A percentile compares a stretch with the other conserved stretches of the same genome.
phyloP scores from a whole-genome alignment of 805 yeast genomes.

The Ogataea neopini region DNA sequence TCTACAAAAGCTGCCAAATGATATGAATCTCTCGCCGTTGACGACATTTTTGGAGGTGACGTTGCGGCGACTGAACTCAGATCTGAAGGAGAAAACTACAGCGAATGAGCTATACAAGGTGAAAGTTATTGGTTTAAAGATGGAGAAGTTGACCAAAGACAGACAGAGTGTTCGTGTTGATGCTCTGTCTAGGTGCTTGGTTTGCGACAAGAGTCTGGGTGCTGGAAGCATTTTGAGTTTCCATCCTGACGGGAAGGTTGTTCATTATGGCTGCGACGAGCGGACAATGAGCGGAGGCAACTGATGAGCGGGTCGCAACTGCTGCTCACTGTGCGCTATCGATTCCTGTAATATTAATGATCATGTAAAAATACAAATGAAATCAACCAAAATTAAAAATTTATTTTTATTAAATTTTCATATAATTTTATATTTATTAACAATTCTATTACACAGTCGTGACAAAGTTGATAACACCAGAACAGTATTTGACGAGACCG shows the following conservation, averaged over 20 bases:
- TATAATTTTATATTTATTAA: neutral
- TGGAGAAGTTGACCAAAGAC: slow-evolving; percentile 39
- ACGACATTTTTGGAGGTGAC: slow-evolving; percentile 45
- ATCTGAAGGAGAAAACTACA: slow-evolving; percentile 42
- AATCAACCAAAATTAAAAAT: too few relatives aligned
- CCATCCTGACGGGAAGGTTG: slow-evolving; percentile 44
- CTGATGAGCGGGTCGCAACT: too few relatives aligned
- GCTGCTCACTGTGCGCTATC: too few relatives aligned
- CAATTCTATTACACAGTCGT: slow-evolving; percentile 35
- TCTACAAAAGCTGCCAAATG: slow-evolving; percentile 51
- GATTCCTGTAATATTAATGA: slow-evolving; percentile 20
- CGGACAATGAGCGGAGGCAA: slow-evolving; percentile 3
- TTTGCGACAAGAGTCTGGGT: slow-evolving; percentile 58
- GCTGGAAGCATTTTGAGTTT: slow-evolving; percentile 46
- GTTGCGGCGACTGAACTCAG: slow-evolving; percentile 42
- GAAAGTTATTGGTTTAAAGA: slow-evolving; percentile 47
- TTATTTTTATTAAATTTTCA: neutral
- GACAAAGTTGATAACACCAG: slow-evolving; percentile 72
- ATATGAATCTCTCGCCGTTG: slow-evolving; percentile 46
- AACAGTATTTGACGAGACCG: slow-evolving; percentile 70
- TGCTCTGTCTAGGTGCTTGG: slow-evolving; percentile 53
- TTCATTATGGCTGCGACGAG: slow-evolving; percentile 58
- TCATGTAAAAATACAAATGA: too few relatives aligned
- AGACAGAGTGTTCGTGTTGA: slow-evolving; percentile 39
- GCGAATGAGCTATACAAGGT: slow-evolving; percentile 54